These are phyloP conservation scores for Tetrahymena thermophila DNA, from an alignment of 73 alveolate species.

Conservation along the genomic window DNA sequence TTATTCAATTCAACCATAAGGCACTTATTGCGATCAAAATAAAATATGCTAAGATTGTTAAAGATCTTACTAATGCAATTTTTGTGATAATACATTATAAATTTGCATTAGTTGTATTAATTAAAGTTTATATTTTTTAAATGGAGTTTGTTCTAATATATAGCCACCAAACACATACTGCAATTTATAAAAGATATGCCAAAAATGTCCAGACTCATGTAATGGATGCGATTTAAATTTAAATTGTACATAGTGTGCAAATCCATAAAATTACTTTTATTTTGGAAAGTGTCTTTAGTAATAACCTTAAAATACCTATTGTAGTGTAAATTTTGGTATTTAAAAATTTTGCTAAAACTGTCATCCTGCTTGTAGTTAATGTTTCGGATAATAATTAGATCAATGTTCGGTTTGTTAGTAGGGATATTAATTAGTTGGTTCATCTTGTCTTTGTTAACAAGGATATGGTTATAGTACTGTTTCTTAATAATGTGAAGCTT, in stretches of 20 bases:
- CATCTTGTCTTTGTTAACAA: neutral
- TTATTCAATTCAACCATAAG: neutral
- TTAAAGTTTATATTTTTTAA: neutral
- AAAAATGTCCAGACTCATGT: neutral
- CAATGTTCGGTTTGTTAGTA: neutral
- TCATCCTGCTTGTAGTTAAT: neutral
- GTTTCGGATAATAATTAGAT: neutral
- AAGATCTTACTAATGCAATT: neutral
- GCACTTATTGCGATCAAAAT: neutral
- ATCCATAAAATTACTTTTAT: neutral
- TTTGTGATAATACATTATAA: neutral
- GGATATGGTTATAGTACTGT: neutral
- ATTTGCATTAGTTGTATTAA: neutral
- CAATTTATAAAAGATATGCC: neutral
- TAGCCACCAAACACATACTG: neutral
- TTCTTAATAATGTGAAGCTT: neutral
- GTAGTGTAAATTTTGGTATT: neutral
- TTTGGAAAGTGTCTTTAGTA: neutral
- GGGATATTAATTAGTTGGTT: neutral
- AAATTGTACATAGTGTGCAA: neutral
- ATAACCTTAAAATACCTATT: neutral
- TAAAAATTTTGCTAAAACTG: neutral
- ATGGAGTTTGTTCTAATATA: neutral
- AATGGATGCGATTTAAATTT: neutral
- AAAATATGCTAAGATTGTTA: neutral